phyloP scores from a whole-genome alignment of 257 asterid genomes.

The Nicotiana undulata region DNA sequence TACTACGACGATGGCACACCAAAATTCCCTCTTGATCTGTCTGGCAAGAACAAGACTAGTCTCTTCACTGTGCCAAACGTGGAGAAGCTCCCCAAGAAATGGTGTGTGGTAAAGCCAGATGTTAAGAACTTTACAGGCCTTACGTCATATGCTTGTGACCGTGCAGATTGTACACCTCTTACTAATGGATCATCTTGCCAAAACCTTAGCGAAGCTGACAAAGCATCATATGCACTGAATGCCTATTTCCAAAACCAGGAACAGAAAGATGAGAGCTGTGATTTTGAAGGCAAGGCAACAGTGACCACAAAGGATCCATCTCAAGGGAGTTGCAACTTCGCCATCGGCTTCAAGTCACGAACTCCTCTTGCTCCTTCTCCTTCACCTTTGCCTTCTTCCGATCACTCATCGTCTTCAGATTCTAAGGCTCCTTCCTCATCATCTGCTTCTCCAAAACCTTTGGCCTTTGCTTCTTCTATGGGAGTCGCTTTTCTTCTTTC shows the following conservation, averaged over 20 bases:
- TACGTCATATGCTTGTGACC: slow-evolving; percentile 17
- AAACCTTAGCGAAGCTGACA: background rate
- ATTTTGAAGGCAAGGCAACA: slow-evolving; percentile 14
- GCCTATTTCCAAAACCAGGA: slow-evolving; percentile 16
- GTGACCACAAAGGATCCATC: slow-evolving; percentile 14
- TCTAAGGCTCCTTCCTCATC: background rate
- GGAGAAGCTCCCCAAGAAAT: slow-evolving; percentile 12
- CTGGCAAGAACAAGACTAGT: background rate
- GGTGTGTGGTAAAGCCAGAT: slow-evolving; percentile 20
- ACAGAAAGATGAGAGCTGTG: slow-evolving; percentile 10
- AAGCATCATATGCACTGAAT: slow-evolving; percentile 27
- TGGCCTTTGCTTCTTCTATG: background rate
- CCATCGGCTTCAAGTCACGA: slow-evolving; percentile 1
- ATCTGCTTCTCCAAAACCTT: background rate
- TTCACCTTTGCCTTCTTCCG: background rate
- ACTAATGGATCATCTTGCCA: slow-evolving; percentile 22
- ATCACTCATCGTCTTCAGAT: background rate
- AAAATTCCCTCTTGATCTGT: slow-evolving; percentile 16
- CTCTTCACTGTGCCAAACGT: slow-evolving; percentile 19
- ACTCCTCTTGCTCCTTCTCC: background rate
- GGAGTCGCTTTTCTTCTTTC: background rate
- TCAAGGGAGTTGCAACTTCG: slow-evolving; percentile 11
- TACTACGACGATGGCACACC: slow-evolving; percentile 23
- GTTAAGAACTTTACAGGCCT: slow-evolving; percentile 8
- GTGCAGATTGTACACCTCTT: slow-evolving; percentile 25